Evolutionary conservation across 106 monocot genomes (phyloP).

Genomic region (Agapanthus africanus): DNA sequence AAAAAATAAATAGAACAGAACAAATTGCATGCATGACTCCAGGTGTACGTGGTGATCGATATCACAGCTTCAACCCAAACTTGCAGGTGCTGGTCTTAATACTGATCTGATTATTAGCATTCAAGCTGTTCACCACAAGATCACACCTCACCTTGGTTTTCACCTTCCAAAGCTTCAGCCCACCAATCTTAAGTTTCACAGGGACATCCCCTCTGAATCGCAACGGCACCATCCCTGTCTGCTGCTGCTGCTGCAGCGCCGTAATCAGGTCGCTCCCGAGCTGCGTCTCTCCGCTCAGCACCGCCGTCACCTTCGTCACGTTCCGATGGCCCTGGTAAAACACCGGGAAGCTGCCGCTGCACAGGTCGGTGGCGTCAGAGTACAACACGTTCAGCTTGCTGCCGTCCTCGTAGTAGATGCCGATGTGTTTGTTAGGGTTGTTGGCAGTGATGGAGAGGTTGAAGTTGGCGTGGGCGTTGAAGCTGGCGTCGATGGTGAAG

Average conservation of each 20-base stretch:
- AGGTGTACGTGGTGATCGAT: too few species aligned
- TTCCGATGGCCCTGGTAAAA: conserved; percentile 97
- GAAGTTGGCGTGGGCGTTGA: conserved; percentile 41
- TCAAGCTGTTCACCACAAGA: conserved; percentile 44
- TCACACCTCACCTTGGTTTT: conserved; percentile 50
- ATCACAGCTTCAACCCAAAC: conserved; percentile 55
- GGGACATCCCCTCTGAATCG: conserved; percentile 57
- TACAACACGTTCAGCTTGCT: conserved; percentile 63
- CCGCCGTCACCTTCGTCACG: conserved; percentile 42
- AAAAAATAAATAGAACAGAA: too few species aligned
- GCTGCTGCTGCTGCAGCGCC: conserved; percentile 41
- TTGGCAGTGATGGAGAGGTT: conserved; percentile 48
- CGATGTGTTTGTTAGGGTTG: conserved; percentile 84
- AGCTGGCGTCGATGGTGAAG: conserved; percentile 40
- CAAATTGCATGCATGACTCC: too few species aligned
- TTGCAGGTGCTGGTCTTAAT: conserved; percentile 49
- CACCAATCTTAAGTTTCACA: conserved; percentile 72
- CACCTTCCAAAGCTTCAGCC: conserved; percentile 62
- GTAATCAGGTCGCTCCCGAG: conserved; percentile 19
- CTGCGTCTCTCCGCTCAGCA: conserved; percentile 40
- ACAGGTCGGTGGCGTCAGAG: conserved; percentile 25
- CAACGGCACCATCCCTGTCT: conserved; percentile 59
- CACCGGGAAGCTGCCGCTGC: conserved; percentile 59
- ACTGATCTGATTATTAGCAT: conserved; percentile 20
- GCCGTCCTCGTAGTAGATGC: conserved; percentile 69